Evolutionary conservation across 2,329 filamentous ascomycete genomes (phyloP).

Genomic region (Spiromastix sp.): DNA sequence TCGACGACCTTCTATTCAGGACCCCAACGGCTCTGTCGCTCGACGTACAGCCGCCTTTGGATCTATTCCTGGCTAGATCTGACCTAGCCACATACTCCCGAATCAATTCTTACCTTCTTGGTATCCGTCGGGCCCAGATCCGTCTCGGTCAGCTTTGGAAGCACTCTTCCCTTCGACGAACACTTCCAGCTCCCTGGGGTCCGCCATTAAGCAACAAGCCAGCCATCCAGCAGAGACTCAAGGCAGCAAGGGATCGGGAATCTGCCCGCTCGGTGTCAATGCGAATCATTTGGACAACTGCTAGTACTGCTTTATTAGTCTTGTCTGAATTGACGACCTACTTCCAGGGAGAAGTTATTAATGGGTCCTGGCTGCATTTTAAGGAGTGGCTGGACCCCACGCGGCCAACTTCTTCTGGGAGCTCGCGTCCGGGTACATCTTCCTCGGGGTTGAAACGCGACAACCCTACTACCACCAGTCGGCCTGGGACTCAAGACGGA

Average conservation of each 20-base stretch:
- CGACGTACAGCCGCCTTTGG: slow-evolving; percentile 67
- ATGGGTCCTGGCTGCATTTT: slow-evolving; percentile 71
- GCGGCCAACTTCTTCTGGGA: slow-evolving; percentile 14
- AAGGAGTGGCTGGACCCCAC: slow-evolving; percentile 57
- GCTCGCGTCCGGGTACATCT: slow-evolving; percentile 30
- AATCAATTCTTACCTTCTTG: slow-evolving; percentile 80
- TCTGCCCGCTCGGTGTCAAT: slow-evolving; percentile 55
- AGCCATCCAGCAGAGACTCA: slow-evolving; percentile 50
- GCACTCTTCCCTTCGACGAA: slow-evolving; percentile 63
- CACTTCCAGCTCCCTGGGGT: slow-evolving; percentile 61
- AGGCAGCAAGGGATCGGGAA: slow-evolving; percentile 53
- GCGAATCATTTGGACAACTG: slow-evolving; percentile 81
- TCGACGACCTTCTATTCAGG: slow-evolving; percentile 73
- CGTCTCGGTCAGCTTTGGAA: slow-evolving; percentile 81
- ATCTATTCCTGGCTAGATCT: slow-evolving; percentile 69
- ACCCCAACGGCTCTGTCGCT: slow-evolving; percentile 61
- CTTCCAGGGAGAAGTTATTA: slow-evolving; percentile 80
- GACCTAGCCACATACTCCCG: slow-evolving; percentile 72
- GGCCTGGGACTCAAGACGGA: slow-evolving; percentile 6
- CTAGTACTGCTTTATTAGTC: slow-evolving; percentile 78
- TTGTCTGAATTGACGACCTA: slow-evolving; percentile 80
- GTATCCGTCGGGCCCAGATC: slow-evolving; percentile 75
- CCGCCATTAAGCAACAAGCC: slow-evolving; percentile 53
- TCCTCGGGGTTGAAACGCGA: slow-evolving; percentile 9
- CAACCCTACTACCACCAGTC: slow-evolving; percentile 12